Evolutionary conservation across 2,329 filamentous ascomycete genomes (phyloP), one percentile per base, ranked within the genome.

Genomic region (Aspergillus sp.): DNA sequence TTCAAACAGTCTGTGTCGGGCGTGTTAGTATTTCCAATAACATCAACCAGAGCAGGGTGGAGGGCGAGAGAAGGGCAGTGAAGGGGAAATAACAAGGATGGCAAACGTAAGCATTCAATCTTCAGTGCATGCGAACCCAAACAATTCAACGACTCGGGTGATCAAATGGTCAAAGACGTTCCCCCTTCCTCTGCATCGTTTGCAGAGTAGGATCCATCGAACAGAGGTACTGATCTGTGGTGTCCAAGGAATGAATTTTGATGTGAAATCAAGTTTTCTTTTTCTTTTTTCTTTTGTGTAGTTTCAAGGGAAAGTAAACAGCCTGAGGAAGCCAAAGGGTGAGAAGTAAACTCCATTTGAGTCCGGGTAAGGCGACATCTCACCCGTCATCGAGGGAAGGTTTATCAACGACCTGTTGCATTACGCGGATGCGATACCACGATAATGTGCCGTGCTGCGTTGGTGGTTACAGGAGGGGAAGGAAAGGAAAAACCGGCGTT

Each of bases 1-100:
- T 75, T 99, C 94, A 73, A 98, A 98, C 9, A 98, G 85, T 67
- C 95, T 99, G 68, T 57, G 20, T 11, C 16, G 63, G 39, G 56
- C 1, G 68, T 63, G 75, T 82, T 66, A 84, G 82, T 69, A 71
- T 64, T 58, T n/a, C 22, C n/a, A 55, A 52, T 31, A 18, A 54
- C 36, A 59, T 56, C 32, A 59, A 63, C 55, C 39, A 56, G 61
- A 51, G 56, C 52, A 60, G 56, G 63, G 63, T 65, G 67, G 68
- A 69, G 69, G 65, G 71, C 74, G 72, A 70, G 63, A 67, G 68
- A 65, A 67, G 59, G 67, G 63, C 68, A 71, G 65, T 67, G 68
- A 69, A 64, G 69, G 74, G 75, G 63, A 64, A 66, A 75, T 73
- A 73, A 74, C 76, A 79, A 80, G 80, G 78, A 78, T 77, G 72